Evolutionary conservation across 1,139 yeast genomes (phyloP).

Genomic region (Blastobotrys malaysiensis): DNA sequence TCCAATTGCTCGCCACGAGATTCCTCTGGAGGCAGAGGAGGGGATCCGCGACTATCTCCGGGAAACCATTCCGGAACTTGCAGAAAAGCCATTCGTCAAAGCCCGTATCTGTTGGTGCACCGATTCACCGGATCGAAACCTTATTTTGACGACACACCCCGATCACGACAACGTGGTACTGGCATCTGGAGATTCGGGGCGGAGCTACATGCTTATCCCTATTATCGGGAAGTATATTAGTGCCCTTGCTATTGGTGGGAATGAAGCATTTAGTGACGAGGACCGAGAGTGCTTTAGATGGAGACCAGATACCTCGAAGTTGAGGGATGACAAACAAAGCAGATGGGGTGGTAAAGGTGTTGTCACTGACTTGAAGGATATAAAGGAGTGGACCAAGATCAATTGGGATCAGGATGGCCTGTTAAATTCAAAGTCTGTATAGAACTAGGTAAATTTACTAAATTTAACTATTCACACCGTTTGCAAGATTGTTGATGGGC

Average conservation of each 20-base stretch:
- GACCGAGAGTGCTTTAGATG: conserved; percentile 19
- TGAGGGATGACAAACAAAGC: conserved; percentile 18
- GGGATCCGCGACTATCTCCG: conserved; percentile 30
- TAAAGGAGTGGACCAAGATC: conserved; percentile 16
- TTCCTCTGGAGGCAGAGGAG: conserved; percentile 33
- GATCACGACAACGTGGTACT: conserved; percentile 30
- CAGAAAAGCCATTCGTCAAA: conserved; percentile 34
- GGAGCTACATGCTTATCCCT: conserved; percentile 42
- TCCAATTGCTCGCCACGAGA: conserved; percentile 32
- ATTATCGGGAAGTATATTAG: conserved; percentile 39
- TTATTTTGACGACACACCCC: conserved; percentile 42
- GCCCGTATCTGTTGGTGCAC: conserved; percentile 45
- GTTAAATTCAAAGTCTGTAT: not conserved
- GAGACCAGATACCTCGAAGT: conserved; percentile 22
- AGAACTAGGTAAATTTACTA: no score
- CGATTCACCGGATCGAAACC: conserved; percentile 41
- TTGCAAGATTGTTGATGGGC: no score
- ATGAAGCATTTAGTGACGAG: conserved; percentile 11
- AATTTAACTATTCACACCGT: no score
- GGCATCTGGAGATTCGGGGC: conserved; percentile 46
- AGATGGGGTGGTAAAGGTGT: conserved; percentile 22
- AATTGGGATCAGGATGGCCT: conserved; percentile 1
- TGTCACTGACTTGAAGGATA: conserved; percentile 19
- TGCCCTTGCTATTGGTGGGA: conserved; percentile 6
- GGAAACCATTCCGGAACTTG: conserved; percentile 23